These are phyloP conservation scores for Hansfordia pulvinata DNA, from an alignment of 2,329 filamentous ascomycete genomes.

Conservation along the genomic window DNA sequence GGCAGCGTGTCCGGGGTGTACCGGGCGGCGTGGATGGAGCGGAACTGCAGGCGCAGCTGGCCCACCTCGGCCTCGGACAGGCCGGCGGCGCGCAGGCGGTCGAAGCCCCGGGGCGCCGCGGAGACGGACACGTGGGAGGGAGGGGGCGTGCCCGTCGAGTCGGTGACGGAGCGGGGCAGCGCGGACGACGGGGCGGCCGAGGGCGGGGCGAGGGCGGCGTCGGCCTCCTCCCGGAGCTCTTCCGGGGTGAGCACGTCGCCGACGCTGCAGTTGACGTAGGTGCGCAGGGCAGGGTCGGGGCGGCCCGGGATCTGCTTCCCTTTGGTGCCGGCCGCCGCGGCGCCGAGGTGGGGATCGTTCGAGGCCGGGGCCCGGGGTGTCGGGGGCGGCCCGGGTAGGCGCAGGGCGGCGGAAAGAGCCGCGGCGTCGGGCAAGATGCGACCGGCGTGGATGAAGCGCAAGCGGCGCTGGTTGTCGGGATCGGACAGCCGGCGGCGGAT, in stretches of 20 bases:
- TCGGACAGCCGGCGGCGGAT: constrained; percentile 60
- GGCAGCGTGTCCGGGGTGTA: constrained; percentile 88
- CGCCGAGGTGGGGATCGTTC: no score
- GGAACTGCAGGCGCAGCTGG: constrained; percentile 76
- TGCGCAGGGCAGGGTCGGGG: constrained; percentile 31
- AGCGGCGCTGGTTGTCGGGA: constrained; percentile 49
- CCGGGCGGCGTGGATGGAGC: constrained; percentile 66
- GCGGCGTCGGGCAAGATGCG: constrained; percentile 67
- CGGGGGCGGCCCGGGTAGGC: constrained; percentile 43
- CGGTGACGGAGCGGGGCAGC: constrained; percentile 1
- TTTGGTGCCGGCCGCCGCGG: constrained; percentile 23
- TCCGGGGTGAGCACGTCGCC: constrained; percentile 55
- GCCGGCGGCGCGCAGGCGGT: constrained; percentile 67
- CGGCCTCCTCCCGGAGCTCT: constrained; percentile 58
- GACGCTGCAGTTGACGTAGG: constrained; percentile 91
- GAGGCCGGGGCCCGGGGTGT: constrained; percentile 16
- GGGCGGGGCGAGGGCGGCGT: constrained; percentile 17
- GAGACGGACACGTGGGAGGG: constrained; percentile 9
- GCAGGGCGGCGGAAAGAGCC: constrained; percentile 55
- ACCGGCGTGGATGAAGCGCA: constrained; percentile 83
- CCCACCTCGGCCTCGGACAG: constrained; percentile 77
- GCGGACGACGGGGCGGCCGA: constrained; percentile 3
- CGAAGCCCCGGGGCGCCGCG: constrained; percentile 62
- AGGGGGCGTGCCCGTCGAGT: constrained; percentile 3
- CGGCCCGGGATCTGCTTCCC: constrained; percentile 52